Evolutionary conservation across 2,329 filamentous ascomycete genomes (phyloP).

Genomic region (Fusarium hainanense): DNA sequence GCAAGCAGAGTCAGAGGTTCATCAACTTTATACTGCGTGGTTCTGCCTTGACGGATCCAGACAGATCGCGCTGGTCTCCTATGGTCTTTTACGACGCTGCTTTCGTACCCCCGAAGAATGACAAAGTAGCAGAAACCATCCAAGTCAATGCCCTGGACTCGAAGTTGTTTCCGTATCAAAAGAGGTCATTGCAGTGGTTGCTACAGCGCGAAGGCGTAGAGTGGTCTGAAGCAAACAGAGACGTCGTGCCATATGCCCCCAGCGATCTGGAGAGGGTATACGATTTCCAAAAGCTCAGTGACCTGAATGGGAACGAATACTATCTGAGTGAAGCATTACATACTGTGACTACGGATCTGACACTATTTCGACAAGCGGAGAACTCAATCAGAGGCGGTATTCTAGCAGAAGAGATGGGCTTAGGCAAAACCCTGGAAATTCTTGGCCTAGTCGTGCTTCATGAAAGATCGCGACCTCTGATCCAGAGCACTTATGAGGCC

Average conservation of each 20-base stretch:
- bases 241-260: slow-evolving; percentile 33
- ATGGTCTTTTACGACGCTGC: slow-evolving; percentile 77
- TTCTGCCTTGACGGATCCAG: neutral
- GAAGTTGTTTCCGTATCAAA: slow-evolving; percentile 77
- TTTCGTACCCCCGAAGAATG: slow-evolving; percentile 65
- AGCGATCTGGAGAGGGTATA: slow-evolving; percentile 27
- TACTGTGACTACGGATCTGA: slow-evolving; percentile 62
- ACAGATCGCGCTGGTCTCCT: slow-evolving; percentile 53
- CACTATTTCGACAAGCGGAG: slow-evolving; percentile 57
- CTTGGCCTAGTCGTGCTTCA: slow-evolving; percentile 77
- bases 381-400: slow-evolving; percentile 68
- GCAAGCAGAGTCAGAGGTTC: slow-evolving; percentile 50
- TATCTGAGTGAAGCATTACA: slow-evolving; percentile 74
- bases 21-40: slow-evolving; percentile 52
- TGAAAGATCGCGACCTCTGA: slow-evolving; percentile 53
- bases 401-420: slow-evolving; percentile 83
- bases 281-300: slow-evolving; percentile 50
- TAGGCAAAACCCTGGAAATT: slow-evolving; percentile 83
- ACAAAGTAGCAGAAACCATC: slow-evolving; percentile 53
- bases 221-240: slow-evolving; percentile 51
- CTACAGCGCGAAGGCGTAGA: slow-evolving; percentile 71
- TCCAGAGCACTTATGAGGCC: slow-evolving; percentile 31
- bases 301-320: slow-evolving; percentile 53
- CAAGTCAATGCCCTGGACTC: slow-evolving; percentile 59
- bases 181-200: slow-evolving; percentile 76